These are phyloP conservation scores for Oryza rufipogon DNA, from an alignment of 176 grass and related monocot genomes.

Conservation along the genomic window DNA sequence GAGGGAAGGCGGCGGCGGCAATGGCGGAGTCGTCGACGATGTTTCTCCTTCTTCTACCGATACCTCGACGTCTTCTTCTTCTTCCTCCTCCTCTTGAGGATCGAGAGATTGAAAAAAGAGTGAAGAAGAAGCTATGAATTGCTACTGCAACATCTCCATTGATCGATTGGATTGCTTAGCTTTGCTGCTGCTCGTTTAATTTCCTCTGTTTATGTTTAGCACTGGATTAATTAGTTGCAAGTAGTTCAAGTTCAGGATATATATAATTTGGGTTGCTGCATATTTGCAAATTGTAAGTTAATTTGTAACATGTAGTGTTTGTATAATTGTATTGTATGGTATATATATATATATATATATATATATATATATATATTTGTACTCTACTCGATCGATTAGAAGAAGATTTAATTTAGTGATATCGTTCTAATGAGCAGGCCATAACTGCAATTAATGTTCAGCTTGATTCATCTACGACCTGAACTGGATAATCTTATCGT, in stretches of 20 bases:
- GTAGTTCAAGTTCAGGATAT: not conserved
- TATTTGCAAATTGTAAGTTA: too few species aligned
- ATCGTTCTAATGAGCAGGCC: too few species aligned
- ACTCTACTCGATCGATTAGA: not conserved
- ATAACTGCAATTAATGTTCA: not conserved
- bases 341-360: too few species aligned
- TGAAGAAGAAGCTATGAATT: not conserved
- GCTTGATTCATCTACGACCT: not conserved
- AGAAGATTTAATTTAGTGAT: not conserved
- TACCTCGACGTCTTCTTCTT: too few species aligned
- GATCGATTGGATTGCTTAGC: not conserved
- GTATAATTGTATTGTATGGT: not conserved
- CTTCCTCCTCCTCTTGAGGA: not conserved
- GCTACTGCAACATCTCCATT: not conserved
- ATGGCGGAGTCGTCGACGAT: constrained; percentile 22
- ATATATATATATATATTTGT: too few species aligned
- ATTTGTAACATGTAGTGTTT: not conserved
- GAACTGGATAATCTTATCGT: too few species aligned
- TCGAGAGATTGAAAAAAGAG: too few species aligned
- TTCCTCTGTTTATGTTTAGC: not conserved
- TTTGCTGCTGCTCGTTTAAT: not conserved
- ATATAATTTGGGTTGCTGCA: too few species aligned
- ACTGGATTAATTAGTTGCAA: not conserved
- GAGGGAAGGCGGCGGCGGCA: constrained; percentile 9
- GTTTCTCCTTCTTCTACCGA: not conserved